phyloP scores from a whole-genome alignment of 495 filamentous ascomycete genomes.

The Sordaria brevicollis region DNA sequence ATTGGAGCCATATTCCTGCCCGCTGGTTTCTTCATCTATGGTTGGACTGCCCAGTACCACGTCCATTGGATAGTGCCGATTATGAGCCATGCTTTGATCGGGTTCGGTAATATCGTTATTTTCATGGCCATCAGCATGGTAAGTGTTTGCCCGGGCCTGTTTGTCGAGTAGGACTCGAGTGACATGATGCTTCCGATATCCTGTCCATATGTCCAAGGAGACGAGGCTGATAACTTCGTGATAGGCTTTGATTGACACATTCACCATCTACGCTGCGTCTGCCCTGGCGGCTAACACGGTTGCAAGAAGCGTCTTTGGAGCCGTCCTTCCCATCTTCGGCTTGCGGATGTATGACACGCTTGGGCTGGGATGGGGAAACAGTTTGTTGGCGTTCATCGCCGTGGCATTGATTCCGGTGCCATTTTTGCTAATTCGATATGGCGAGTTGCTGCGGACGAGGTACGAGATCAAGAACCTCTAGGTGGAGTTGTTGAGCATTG shows the following conservation, averaged over 20 bases:
- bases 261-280: conserved; percentile 51
- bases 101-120: background rate
- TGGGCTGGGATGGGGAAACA: conserved; percentile 56
- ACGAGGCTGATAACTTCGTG: background rate
- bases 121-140: conserved; percentile 34
- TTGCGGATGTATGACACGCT: conserved; percentile 41
- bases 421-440: conserved; percentile 41
- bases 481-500: background rate
- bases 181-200: too few species aligned
- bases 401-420: conserved; percentile 41
- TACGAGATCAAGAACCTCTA: conserved; percentile 32
- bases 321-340: conserved; percentile 48
- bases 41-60: conserved; percentile 49
- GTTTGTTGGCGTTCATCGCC: conserved; percentile 43
- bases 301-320: conserved; percentile 42
- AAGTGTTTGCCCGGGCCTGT: conserved; percentile 6
- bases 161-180: too few species aligned
- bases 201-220: too few species aligned
- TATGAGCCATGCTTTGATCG: background rate
- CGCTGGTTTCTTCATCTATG: conserved; percentile 40
- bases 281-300: conserved; percentile 45
- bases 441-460: conserved; percentile 36
- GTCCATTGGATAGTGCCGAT: conserved; percentile 56
- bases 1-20: conserved; percentile 37
- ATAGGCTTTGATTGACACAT: conserved; percentile 43